Percentiles rank a stretch among this genome's conserved stretches.
Evolutionary conservation across 2,329 filamentous ascomycete genomes (phyloP).

Genomic region (Sarocladium brachiariae): DNA sequence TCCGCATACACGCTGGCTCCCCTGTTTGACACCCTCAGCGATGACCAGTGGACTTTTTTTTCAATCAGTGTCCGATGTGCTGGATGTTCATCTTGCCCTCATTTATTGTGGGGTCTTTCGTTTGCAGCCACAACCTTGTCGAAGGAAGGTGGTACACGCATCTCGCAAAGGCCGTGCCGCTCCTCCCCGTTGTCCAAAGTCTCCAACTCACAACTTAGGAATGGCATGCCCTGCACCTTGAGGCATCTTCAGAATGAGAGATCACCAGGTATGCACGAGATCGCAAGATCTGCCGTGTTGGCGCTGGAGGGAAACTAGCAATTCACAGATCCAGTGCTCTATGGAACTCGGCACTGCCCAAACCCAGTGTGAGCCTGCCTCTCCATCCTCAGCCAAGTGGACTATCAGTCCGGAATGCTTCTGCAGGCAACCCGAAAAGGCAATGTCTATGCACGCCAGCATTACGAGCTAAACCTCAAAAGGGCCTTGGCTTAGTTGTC

Average conservation of each 20-base stretch:
- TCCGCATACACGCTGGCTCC: not conserved
- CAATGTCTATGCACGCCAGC: not conserved
- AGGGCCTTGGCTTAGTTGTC: no score
- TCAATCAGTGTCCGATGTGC: not conserved
- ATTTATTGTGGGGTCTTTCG: no score
- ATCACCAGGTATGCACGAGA: no score
- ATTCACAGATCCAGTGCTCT: not conserved
- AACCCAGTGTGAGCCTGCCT: not conserved
- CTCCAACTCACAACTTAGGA: no score
- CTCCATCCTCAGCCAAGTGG: not conserved
- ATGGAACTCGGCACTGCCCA: not conserved
- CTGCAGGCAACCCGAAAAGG: constrained; percentile 1
- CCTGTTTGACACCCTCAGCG: not conserved
- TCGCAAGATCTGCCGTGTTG: not conserved
- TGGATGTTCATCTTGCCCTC: no score
- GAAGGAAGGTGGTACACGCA: not conserved
- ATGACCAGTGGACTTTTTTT: not conserved
- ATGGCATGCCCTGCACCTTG: no score
- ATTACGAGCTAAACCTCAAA: no score
- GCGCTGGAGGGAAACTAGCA: not conserved
- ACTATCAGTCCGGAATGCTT: not conserved
- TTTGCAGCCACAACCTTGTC: not conserved
- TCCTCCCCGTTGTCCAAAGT: not conserved
- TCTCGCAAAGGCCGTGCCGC: not conserved
- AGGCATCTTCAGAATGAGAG: no score